A percentile compares a stretch with the other conserved stretches of the same genome.
Conservation (phyloP, 345 rosid species). For the Pistacia atlantica region DNA sequence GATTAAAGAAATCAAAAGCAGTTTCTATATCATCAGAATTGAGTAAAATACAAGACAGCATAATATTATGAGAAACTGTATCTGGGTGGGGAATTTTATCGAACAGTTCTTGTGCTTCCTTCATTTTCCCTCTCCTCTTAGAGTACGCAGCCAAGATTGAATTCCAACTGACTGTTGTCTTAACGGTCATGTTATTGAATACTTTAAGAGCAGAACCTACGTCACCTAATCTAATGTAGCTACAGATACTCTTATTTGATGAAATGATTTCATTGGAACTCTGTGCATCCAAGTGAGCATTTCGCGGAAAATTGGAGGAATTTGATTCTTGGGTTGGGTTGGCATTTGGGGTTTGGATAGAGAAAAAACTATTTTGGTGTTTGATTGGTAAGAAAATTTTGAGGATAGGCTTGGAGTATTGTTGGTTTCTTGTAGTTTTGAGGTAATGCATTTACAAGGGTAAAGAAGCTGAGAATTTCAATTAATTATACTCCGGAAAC, state of each 20-base stretch:
- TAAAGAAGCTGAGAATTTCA: too few species aligned
- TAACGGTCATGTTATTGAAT: constrained; percentile 56
- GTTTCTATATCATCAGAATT: constrained; percentile 36
- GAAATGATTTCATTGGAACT: constrained; percentile 32
- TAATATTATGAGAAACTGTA: constrained; percentile 62
- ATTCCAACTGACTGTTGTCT: constrained; percentile 73
- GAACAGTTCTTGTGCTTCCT: constrained; percentile 55
- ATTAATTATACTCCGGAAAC: too few species aligned
- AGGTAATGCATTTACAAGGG: too few species aligned
- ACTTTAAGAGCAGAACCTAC: constrained; percentile 58
- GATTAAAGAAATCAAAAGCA: constrained; percentile 53
- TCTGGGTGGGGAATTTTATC: constrained; percentile 73
- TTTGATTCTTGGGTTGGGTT: constrained; percentile 18
- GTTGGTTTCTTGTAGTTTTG: too few species aligned
- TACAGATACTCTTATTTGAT: constrained; percentile 58
- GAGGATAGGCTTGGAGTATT: constrained; percentile 2
- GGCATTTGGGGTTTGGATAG: constrained; percentile 27
- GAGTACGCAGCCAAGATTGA: constrained; percentile 57
- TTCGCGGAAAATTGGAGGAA: constrained; percentile 15
- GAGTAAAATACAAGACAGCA: constrained; percentile 56
- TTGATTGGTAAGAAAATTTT: constrained; percentile 24
- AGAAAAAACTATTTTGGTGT: constrained; percentile 22
- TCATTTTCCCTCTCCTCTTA: constrained; percentile 41
- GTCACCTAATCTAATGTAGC: constrained; percentile 56
- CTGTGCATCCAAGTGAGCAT: constrained; percentile 22